A percentile compares a stretch with the other conserved stretches of the same genome.
These are phyloP conservation scores for Podaxis carcinomalis DNA, from an alignment of 768 basidiomycete species.

Conservation along the genomic window DNA sequence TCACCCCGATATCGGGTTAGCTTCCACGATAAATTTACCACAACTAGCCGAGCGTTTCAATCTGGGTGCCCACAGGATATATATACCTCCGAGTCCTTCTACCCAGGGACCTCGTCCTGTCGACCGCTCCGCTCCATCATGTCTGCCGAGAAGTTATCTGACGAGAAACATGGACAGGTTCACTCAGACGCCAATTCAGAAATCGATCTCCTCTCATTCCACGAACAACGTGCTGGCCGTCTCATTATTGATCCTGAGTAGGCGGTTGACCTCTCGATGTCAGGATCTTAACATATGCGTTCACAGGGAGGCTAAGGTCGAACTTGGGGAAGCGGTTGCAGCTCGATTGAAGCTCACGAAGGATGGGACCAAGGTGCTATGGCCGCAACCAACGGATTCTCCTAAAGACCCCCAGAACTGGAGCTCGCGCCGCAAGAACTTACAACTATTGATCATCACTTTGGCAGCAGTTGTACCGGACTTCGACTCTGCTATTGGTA, in stretches of 20 bases:
- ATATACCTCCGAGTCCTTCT: neutral
- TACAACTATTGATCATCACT: constrained; percentile 58
- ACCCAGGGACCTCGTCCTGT: neutral
- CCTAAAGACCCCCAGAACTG: constrained; percentile 68
- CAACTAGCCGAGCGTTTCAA: neutral
- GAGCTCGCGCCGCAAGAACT: constrained; percentile 45
- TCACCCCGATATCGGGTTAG: neutral
- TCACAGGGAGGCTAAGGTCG: constrained; percentile 54
- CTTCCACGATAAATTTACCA: neutral
- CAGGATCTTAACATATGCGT: neutral
- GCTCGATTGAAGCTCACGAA: constrained; percentile 49
- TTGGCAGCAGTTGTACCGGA: constrained; percentile 65
- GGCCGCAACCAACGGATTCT: constrained; percentile 66
- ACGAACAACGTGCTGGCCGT: constrained; percentile 53
- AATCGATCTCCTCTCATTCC: constrained; percentile 36
- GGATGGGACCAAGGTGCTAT: constrained; percentile 58
- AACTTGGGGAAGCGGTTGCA: constrained; percentile 55
- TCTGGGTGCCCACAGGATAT: neutral
- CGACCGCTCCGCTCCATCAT: constrained; percentile 14
- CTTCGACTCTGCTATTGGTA: constrained; percentile 63
- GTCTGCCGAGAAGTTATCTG: constrained; percentile 19
- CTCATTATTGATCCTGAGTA: constrained; percentile 60
- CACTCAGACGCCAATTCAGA: constrained; percentile 17
- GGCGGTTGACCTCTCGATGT: constrained; percentile 18
- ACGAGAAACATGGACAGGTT: constrained; percentile 17